Conservation (phyloP, 805 yeast species). For the Zygotorulaspora danielsina region DNA sequence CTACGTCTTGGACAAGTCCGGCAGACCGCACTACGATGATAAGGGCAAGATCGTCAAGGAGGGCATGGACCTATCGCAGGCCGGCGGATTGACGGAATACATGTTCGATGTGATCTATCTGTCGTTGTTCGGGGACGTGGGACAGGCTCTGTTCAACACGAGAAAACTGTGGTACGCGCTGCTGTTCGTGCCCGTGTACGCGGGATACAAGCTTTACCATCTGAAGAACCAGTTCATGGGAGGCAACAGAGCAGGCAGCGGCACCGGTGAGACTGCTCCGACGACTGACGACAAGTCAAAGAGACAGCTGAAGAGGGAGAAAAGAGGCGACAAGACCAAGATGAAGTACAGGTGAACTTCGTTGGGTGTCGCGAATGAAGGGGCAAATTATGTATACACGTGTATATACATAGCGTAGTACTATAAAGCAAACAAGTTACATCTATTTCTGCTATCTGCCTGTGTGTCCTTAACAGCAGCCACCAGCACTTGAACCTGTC, state of each 20-base stretch:
- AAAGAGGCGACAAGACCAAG: constrained; percentile 38
- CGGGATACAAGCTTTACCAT: constrained; percentile 42
- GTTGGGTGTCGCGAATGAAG: constrained; percentile 1
- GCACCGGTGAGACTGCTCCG: constrained; percentile 7
- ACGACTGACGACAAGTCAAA: constrained; percentile 33
- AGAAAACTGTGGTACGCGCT: constrained; percentile 47
- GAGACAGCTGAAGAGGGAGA: constrained; percentile 41
- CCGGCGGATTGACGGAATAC: constrained; percentile 48
- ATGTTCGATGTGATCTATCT: constrained; percentile 52
- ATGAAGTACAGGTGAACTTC: constrained; percentile 34
- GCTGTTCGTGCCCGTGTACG: constrained; percentile 37
- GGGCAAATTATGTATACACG: constrained; percentile 5
- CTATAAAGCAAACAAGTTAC: constrained; percentile 6
- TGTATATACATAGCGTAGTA: constrained; percentile 9
- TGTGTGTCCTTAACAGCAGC: constrained; percentile 43
- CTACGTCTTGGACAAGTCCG: constrained; percentile 44
- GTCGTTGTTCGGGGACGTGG: constrained; percentile 46
- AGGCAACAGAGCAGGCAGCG: constrained; percentile 4
- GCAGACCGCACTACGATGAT: constrained; percentile 45
- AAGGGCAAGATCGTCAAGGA: constrained; percentile 38
- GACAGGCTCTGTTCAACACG: constrained; percentile 43
- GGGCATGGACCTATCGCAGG: constrained; percentile 47
- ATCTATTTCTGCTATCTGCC: neutral
- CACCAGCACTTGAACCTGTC: constrained; percentile 39
- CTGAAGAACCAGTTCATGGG: constrained; percentile 23